Evolutionary conservation across 768 basidiomycete species (phyloP).

Genomic region (Psilocybe cyanescens): DNA sequence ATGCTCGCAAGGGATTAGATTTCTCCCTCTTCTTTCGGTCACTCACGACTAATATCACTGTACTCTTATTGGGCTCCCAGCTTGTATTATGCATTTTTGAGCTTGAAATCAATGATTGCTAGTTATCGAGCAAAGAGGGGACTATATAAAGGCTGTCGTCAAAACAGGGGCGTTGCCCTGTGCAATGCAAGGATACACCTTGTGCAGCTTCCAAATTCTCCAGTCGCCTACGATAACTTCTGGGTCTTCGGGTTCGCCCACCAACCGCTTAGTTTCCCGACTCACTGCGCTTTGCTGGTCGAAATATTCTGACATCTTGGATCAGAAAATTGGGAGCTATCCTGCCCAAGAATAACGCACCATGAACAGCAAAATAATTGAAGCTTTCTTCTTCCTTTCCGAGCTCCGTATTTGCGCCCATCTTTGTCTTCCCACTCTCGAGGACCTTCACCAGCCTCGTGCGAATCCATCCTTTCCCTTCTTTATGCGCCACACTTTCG

Average conservation of each 20-base stretch:
- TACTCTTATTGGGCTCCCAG: no score
- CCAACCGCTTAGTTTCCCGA: background rate
- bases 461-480: slow-evolving; percentile 39
- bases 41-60: no score
- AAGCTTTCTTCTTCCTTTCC: slow-evolving; percentile 34
- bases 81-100: no score
- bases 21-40: no score
- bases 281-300: slow-evolving; percentile 1
- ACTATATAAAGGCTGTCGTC: no score
- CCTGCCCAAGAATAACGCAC: slow-evolving; percentile 23
- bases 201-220: slow-evolving; percentile 48
- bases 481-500: slow-evolving; percentile 14
- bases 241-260: background rate
- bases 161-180: slow-evolving; percentile 25
- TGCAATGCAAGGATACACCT: slow-evolving; percentile 49
- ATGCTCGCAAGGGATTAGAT: no score
- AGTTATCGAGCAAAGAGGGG: no score
- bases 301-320: slow-evolving; percentile 14
- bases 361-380: slow-evolving; percentile 46
- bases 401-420: slow-evolving; percentile 23
- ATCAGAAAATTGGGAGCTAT: background rate
- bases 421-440: slow-evolving; percentile 42
- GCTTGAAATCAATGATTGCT: no score
- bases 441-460: slow-evolving; percentile 42
- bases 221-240: slow-evolving; percentile 19